A percentile compares a stretch with the other conserved stretches of the same genome.
phyloP scores from a whole-genome alignment of 495 filamentous ascomycete genomes.

The Corynascus novoguineensis region DNA sequence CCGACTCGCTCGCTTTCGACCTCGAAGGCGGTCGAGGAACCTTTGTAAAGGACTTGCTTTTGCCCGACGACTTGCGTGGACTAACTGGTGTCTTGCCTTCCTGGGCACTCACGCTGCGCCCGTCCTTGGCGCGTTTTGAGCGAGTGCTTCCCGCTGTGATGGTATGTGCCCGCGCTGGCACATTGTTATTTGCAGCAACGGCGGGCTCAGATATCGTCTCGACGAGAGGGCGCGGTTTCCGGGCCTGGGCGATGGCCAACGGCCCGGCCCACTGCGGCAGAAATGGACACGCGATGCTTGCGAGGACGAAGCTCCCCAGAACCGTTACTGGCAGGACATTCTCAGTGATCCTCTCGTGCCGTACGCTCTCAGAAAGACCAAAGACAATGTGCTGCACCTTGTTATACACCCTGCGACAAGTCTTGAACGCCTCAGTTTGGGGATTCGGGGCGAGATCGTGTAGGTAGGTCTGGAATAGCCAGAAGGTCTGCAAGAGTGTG shows the following conservation, averaged over 20 bases:
- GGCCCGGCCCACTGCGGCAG: conserved; percentile 61
- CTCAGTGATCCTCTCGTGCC: conserved; percentile 66
- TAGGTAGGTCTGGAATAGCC: conserved; percentile 76
- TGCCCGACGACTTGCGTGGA: conserved; percentile 26
- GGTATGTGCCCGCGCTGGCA: conserved; percentile 59
- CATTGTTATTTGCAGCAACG: conserved; percentile 36
- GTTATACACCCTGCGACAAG: conserved; percentile 69
- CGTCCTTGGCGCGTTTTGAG: conserved; percentile 43
- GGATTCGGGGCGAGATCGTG: conserved; percentile 66
- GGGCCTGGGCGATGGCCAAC: conserved; percentile 65
- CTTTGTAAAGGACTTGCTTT: conserved; percentile 9
- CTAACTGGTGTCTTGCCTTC: conserved; percentile 28
- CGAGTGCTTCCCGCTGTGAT: conserved; percentile 44
- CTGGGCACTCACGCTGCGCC: conserved; percentile 35
- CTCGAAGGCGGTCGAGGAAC: neutral
- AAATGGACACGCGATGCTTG: conserved; percentile 50
- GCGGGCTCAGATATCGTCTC: conserved; percentile 51
- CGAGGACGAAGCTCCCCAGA: conserved; percentile 64
- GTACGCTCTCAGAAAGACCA: conserved; percentile 53
- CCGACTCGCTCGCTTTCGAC: conserved; percentile 18
- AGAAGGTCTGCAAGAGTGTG: conserved; percentile 58
- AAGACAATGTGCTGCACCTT: conserved; percentile 77
- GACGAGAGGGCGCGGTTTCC: conserved; percentile 55
- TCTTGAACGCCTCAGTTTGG: conserved; percentile 62
- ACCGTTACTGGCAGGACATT: conserved; percentile 68